phyloP scores from a whole-genome alignment of 805 yeast genomes.

The Wickerhamomyces queroliae region DNA sequence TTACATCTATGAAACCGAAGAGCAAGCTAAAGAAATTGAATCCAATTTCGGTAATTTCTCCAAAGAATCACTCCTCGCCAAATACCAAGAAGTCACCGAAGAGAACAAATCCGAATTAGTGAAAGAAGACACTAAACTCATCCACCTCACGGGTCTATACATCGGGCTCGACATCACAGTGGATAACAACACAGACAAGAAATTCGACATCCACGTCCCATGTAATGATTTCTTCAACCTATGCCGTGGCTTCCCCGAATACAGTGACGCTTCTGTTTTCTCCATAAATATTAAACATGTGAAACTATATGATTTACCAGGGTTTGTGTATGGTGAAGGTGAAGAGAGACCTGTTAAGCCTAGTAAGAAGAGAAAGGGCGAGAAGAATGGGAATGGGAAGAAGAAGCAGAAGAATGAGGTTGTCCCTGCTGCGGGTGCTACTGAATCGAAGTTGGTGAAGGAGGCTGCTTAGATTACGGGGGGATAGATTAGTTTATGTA shows the following conservation, averaged over 20 bases:
- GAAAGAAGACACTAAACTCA: slow-evolving; percentile 26
- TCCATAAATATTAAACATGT: slow-evolving; percentile 66
- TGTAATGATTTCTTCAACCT: slow-evolving; percentile 83
- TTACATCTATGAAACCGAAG: slow-evolving; percentile 41
- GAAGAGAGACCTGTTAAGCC: slow-evolving; percentile 69
- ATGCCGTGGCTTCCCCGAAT: slow-evolving; percentile 72
- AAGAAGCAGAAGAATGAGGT: slow-evolving; percentile 29
- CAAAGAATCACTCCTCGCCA: slow-evolving; percentile 41
- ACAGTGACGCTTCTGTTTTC: slow-evolving; percentile 46
- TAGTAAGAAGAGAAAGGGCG: slow-evolving; percentile 44
- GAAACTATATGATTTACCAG: slow-evolving; percentile 75
- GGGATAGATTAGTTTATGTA: no score
- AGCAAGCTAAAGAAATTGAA: slow-evolving; percentile 51
- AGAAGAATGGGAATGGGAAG: slow-evolving; percentile 28
- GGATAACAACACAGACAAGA: slow-evolving; percentile 41
- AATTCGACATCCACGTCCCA: slow-evolving; percentile 81
- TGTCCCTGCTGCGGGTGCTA: slow-evolving; percentile 1
- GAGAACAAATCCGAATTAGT: slow-evolving; percentile 29
- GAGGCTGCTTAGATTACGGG: no score
- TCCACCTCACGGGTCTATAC: slow-evolving; percentile 70
- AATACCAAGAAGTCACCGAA: slow-evolving; percentile 28
- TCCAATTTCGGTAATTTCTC: slow-evolving; percentile 56
- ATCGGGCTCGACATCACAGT: slow-evolving; percentile 59
- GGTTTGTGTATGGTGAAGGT: slow-evolving; percentile 75
- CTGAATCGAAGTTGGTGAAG: slow-evolving; percentile 1